Base-by-base conservation (phyloP, 2,329 filamentous ascomycete species). In the Fusarium brevicatenulatum region DNA sequence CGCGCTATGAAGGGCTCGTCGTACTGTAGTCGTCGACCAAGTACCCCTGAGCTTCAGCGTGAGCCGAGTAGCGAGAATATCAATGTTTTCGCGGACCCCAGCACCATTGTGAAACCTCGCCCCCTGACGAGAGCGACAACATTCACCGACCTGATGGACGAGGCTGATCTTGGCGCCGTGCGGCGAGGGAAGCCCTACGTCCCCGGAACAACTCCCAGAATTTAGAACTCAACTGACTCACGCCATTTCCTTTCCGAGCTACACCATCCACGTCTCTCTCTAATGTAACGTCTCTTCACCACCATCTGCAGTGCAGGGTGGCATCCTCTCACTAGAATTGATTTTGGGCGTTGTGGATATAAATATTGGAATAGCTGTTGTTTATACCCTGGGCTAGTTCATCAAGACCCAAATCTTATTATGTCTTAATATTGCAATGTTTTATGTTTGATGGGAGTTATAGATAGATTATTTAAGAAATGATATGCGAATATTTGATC, bases 121-220 rank as follows among this genome's bases (percentile, higher is more conserved):
- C 72, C 71, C 18, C 50, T 80, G 61, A 76, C 77, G 37, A 80
- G 82, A 40, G 76, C 80, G 71, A 88, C 88, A 2, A 87, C 85
- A 0, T 88, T 89, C 70, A 85, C 85, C n/a, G 84, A 86, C 71
- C 82, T 90, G 77, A 86, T 89, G 84, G 82, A 86, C 61, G 80
- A 83, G 67, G 86, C 85, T 5, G 82, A 83, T 25, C 78, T 87
- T 28, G 82, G 83, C 21, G 78, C 79, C 15, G 81, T 86, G 50
- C 83, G 79, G 63, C 80, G 78, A 66, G 86, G 83, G 10, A 80
- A 81, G 73, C 79, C 82, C 8, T 87, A 82, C 68, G 83, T 87
- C 43, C 84, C 84, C 16, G 79, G 79, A 9, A 77, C 78, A 32
- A 80, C 81, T 52, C 80, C 79, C 11, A 77, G 77, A 58, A 79